Evolutionary conservation across 108 stramenopile genomes (phyloP).

Genomic region (Craspedostauros australis): DNA sequence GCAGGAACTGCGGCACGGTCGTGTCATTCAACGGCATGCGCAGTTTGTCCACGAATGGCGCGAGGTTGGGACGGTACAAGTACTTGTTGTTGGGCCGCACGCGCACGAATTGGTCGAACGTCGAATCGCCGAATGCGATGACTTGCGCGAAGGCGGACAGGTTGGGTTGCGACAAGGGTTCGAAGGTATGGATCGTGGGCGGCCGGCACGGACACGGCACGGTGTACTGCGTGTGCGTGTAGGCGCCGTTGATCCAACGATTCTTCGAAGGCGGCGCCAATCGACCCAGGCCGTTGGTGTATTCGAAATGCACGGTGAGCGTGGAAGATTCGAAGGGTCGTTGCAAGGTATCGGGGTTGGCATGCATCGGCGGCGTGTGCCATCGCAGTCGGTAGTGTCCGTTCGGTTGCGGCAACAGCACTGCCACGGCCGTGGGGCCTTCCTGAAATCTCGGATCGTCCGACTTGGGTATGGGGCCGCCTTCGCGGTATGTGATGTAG

Average conservation of each 20-base stretch:
- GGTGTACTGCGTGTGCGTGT: slow-evolving; percentile 6
- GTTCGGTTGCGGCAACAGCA: too few species aligned
- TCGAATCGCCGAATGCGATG: slow-evolving; percentile 23
- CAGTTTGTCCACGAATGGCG: slow-evolving; percentile 10
- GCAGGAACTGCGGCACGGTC: slow-evolving; percentile 9
- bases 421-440: too few species aligned
- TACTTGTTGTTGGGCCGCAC: slow-evolving; percentile 23
- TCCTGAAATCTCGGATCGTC: too few species aligned
- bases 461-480: too few species aligned
- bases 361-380: too few species aligned
- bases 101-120: slow-evolving; percentile 15
- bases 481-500: too few species aligned
- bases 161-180: background rate
- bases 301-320: slow-evolving; percentile 24
- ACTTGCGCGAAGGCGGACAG: slow-evolving; percentile 15
- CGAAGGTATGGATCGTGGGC: slow-evolving; percentile 2
- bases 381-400: too few species aligned
- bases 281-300: slow-evolving; percentile 12
- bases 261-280: slow-evolving; percentile 13
- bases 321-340: too few species aligned
- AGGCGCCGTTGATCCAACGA: slow-evolving; percentile 17
- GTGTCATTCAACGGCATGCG: slow-evolving; percentile 5
- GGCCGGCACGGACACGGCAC: background rate
- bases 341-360: too few species aligned
- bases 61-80: slow-evolving; percentile 16